Percentiles rank a stretch among this genome's conserved stretches.
Conservation (phyloP, 306 rosid species). For the Astragalus membranaceus region DNA sequence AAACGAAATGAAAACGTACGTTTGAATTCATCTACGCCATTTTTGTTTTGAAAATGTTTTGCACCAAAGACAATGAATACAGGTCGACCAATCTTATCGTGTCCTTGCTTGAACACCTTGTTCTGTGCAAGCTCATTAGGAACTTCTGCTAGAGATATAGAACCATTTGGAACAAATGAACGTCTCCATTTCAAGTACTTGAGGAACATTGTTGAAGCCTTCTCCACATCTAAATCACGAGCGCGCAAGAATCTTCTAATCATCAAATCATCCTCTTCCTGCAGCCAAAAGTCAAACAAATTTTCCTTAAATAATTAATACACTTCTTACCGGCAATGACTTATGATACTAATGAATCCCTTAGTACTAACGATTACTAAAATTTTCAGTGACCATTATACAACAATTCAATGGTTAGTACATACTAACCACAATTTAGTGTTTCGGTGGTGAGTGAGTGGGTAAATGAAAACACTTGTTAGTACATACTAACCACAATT, state of each 20-base stretch:
- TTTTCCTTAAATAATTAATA: no score
- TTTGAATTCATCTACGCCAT: slow-evolving; percentile 40
- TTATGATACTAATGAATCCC: no score
- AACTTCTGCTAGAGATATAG: slow-evolving; percentile 32
- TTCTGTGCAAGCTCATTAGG: slow-evolving; percentile 41
- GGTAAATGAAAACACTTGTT: no score
- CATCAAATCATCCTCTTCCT: slow-evolving; percentile 47
- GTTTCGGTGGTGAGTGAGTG: no score
- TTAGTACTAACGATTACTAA: no score
- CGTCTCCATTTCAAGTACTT: slow-evolving; percentile 56
- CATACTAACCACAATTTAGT: no score
- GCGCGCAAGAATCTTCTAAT: slow-evolving; percentile 53
- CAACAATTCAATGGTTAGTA: no score
- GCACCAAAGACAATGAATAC: slow-evolving; percentile 29
- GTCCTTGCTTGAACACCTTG: slow-evolving; percentile 45
- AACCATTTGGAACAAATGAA: slow-evolving; percentile 45
- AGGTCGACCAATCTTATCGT: slow-evolving; percentile 52
- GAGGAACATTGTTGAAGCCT: slow-evolving; percentile 41
- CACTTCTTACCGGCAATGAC: no score
- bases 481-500: no score
- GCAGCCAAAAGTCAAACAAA: neutral
- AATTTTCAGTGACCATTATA: no score
- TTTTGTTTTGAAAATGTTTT: slow-evolving; percentile 47
- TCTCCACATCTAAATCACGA: slow-evolving; percentile 40
- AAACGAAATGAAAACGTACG: slow-evolving; percentile 10